Conservation (phyloP, 805 yeast genomes). For the Wickerhamiella lipophila region DNA sequence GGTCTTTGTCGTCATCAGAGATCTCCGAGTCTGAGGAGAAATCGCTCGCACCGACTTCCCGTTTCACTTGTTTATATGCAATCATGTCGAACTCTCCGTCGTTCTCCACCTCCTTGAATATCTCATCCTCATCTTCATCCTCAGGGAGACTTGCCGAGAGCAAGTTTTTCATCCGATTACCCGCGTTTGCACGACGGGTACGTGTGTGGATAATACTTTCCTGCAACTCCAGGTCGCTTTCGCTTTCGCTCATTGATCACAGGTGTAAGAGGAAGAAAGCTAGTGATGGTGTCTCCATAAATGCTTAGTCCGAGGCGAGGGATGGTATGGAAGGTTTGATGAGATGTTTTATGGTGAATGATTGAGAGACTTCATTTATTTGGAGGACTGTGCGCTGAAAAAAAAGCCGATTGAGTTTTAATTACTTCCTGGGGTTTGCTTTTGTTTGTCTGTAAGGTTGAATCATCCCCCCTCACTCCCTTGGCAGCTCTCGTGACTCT, state of each 20-base stretch:
- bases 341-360: not conserved
- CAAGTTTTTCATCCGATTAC: constrained; percentile 62
- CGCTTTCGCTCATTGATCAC: constrained; percentile 3
- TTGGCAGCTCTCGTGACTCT: no score
- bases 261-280: not conserved
- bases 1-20: constrained; percentile 39
- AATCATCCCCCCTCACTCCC: no score
- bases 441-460: no score
- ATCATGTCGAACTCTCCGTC: constrained; percentile 33
- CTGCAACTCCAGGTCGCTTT: constrained; percentile 2
- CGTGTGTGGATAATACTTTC: constrained; percentile 33
- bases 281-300: constrained; percentile 1
- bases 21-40: constrained; percentile 29
- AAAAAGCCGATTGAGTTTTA: no score
- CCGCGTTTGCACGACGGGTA: constrained; percentile 75
- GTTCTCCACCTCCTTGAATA: constrained; percentile 32
- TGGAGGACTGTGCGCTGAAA: no score
- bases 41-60: constrained; percentile 25
- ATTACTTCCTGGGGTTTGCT: no score
- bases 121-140: constrained; percentile 53
- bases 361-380: no score
- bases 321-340: constrained; percentile 1
- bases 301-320: constrained; percentile 4
- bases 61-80: constrained; percentile 11
- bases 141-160: constrained; percentile 57